Conservation (phyloP, 805 yeast genomes). For the Myxozyma monticola region DNA sequence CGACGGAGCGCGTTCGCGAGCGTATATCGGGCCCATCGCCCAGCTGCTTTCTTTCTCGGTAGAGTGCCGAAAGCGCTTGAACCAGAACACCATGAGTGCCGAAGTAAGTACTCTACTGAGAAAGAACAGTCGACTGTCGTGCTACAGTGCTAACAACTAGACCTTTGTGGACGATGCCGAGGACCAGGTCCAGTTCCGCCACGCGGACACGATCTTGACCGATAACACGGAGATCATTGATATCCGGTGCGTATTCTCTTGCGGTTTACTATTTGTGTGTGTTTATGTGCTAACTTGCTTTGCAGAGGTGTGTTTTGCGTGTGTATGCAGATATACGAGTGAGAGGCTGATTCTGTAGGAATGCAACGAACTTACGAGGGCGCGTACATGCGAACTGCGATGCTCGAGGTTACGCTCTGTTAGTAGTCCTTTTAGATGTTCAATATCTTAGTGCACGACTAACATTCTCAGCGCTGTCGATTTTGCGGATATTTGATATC, state of each 20-base stretch:
- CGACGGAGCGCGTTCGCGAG: too few species aligned
- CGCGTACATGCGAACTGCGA: conserved; percentile 72
- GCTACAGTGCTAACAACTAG: too few species aligned
- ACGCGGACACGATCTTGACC: conserved; percentile 6
- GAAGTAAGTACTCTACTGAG: too few species aligned
- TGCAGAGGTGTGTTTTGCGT: conserved; percentile 9
- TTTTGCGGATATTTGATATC: conserved; percentile 27
- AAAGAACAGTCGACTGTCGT: too few species aligned
- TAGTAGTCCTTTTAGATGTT: conserved; percentile 4
- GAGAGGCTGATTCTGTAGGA: background rate
- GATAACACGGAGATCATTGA: conserved; percentile 27
- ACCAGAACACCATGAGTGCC: too few species aligned
- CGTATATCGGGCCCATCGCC: too few species aligned
- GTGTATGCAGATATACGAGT: background rate
- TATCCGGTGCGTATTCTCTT: conserved; percentile 23
- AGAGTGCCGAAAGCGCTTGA: too few species aligned
- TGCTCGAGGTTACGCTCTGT: conserved; percentile 64
- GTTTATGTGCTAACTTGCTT: background rate
- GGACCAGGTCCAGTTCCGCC: conserved; percentile 6
- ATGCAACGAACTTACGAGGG: conserved; percentile 84
- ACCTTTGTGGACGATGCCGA: conserved; percentile 20
- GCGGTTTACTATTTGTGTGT: background rate
- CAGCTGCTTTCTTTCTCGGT: too few species aligned
- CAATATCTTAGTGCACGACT: background rate
- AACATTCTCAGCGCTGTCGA: conserved; percentile 14